These are phyloP conservation scores for Pseudocercospora musae DNA, from an alignment of 2,329 filamentous ascomycete genomes.

Conservation along the genomic window DNA sequence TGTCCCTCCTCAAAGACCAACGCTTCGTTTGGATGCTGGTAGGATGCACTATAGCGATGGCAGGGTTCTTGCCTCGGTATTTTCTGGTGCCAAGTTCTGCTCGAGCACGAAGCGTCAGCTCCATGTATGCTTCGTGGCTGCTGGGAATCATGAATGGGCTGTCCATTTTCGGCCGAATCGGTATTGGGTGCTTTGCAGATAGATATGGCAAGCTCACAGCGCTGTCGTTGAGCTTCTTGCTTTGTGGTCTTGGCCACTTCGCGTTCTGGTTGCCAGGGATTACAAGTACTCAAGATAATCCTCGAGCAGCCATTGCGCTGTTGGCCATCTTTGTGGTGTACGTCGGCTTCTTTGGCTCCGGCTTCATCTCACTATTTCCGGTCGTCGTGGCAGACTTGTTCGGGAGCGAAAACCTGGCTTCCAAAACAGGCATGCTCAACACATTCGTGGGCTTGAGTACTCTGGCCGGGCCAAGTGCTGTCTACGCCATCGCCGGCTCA, in stretches of 20 bases:
- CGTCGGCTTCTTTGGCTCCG: neutral
- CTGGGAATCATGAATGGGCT: conserved; percentile 7
- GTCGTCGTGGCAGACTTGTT: conserved; percentile 7
- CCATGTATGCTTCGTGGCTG: conserved; percentile 9
- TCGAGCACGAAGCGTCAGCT: neutral
- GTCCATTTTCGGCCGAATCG: conserved; percentile 3
- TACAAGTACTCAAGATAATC: neutral
- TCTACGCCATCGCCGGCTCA: conserved; percentile 5
- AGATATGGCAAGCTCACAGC: conserved; percentile 2
- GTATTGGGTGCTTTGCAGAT: conserved; percentile 2
- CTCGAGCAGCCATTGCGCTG: neutral
- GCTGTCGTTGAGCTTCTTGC: neutral
- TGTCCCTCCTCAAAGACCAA: neutral
- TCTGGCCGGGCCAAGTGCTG: conserved; percentile 5
- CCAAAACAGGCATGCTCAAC: conserved; percentile 5
- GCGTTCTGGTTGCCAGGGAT: conserved; percentile 4
- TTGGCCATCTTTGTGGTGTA: conserved; percentile 6
- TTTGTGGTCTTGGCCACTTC: conserved; percentile 4
- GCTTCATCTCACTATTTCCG: conserved; percentile 7
- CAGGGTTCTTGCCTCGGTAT: conserved; percentile 7
- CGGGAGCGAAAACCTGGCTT: conserved; percentile 3
- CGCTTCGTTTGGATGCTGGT: conserved; percentile 7
- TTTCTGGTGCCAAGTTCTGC: conserved; percentile 6
- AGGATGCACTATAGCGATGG: conserved; percentile 5
- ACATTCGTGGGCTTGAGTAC: conserved; percentile 6